phyloP scores from a whole-genome alignment of 1,284 basidiomycete species.

The Polyporus tsugae region DNA sequence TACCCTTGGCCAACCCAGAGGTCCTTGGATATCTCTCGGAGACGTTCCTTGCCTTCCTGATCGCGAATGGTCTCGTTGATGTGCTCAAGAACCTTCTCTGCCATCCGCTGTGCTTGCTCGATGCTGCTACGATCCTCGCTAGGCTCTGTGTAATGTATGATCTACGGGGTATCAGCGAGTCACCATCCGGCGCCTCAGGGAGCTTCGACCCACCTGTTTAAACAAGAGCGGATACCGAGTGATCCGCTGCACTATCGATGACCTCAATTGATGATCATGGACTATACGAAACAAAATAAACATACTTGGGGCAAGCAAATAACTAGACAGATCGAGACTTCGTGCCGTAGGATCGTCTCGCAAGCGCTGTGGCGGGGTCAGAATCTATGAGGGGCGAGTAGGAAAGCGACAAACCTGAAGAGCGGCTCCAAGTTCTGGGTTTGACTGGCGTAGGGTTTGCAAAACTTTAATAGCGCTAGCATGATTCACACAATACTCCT shows the following conservation, averaged over 20 bases:
- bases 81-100: slow-evolving; percentile 77
- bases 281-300: slow-evolving; percentile 23
- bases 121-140: slow-evolving; percentile 67
- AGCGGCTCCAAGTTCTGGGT: slow-evolving; percentile 70
- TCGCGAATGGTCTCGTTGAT: slow-evolving; percentile 93
- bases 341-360: slow-evolving; percentile 80
- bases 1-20: slow-evolving; percentile 90
- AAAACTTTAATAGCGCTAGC: slow-evolving; percentile 81
- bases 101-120: slow-evolving; percentile 62
- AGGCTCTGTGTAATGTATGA: slow-evolving; percentile 80
- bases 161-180: slow-evolving; percentile 50
- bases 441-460: slow-evolving; percentile 75
- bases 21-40: slow-evolving; percentile 77
- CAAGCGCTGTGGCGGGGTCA: slow-evolving; percentile 55
- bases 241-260: slow-evolving; percentile 86
- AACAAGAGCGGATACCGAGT: slow-evolving; percentile 92
- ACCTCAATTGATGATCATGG: not conserved
- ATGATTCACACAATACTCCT: slow-evolving; percentile 96
- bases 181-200: too few species aligned
- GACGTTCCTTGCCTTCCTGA: slow-evolving; percentile 80
- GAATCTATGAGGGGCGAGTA: not conserved
- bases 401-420: slow-evolving; percentile 58
- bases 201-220: slow-evolving; percentile 61
- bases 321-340: slow-evolving; percentile 90
- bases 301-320: slow-evolving; percentile 90